Evolutionary conservation across 1,139 yeast species (phyloP), one percentile per base, ranked within the genome.

Genomic region (Geotrichum restrictum): DNA sequence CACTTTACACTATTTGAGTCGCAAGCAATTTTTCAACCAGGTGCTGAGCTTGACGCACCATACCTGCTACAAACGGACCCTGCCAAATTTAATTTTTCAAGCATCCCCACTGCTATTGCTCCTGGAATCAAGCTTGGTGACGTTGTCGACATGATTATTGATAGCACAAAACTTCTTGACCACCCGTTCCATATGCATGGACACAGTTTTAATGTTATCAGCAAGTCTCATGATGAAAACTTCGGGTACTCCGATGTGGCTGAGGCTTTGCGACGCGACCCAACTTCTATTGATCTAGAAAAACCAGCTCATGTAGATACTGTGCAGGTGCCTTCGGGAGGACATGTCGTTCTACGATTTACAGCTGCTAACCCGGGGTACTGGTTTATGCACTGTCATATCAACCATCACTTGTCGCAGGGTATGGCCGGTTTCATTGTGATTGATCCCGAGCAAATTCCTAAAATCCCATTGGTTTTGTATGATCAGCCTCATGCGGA

Each of bases 251-350:
- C 37, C 6, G 34, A 59, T 22, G 46, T 50, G 16, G 46, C 32
- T 13, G 49, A 45, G 18, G 68, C 72, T 75, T 62, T 67, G 73
- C n/a, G 64, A 72, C 19, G 66, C 67, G 53, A 71, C 71, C 63
- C 95, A 95, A 49, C 74, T 83, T 78, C 70, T 74, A 54, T 79
- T 95, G 69, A 50, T 24, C 29, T 50, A 8, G 31, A 45, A 3
- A 32, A 14, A 8, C 32, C 53, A 2, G 38, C 44, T n/a, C 40
- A 33, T 19, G 43, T 50, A 13, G 95, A 87, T 65, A 81, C 88
- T 1, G 77, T 81, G 21, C 78, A 75, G 61, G 81, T 84, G 33
- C 77, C 78, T 59, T 82, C 86, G 29, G 16, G 13, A 10, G 52
- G 52, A 5, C 52, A 49, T 19, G 48, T 24, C 21, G 52, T 49